Percentiles rank a stretch among this genome's conserved stretches.
phyloP scores from a whole-genome alignment of 208 protist species.

The Histomonas meleagridis region DNA sequence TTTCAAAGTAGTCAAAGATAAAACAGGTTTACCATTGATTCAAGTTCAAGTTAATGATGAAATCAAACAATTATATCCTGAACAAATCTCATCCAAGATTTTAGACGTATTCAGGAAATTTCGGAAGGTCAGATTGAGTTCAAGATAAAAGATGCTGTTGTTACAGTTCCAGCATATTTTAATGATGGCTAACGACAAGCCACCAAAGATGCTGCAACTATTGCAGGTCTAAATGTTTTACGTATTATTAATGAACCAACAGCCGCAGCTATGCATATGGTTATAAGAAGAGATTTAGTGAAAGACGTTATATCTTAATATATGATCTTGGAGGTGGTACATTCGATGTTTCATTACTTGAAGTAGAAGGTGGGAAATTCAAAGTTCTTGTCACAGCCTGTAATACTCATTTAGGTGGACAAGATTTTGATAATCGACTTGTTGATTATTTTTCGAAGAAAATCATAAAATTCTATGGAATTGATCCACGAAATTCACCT shows the following conservation, averaged over 20 bases:
- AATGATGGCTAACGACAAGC: background rate
- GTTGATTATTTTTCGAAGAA: background rate
- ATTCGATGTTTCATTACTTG: background rate
- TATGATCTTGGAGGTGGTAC: background rate
- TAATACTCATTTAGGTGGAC: background rate
- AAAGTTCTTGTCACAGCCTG: background rate
- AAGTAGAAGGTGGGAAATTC: background rate
- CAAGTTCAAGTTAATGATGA: no score
- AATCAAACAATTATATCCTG: background rate
- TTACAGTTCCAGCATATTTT: background rate
- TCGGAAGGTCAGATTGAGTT: background rate
- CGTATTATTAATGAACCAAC: background rate
- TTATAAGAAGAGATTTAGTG: background rate
- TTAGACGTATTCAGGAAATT: background rate
- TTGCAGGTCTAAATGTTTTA: background rate
- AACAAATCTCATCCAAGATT: background rate
- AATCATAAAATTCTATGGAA: background rate
- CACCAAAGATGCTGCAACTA: background rate
- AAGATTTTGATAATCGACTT: conserved; percentile 3
- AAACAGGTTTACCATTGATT: background rate
- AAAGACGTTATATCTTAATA: background rate
- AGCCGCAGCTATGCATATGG: background rate
- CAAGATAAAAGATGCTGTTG: background rate
- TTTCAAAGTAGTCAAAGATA: background rate
- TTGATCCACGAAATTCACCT: background rate